These are phyloP conservation scores for Saturnispora serradocipensis DNA, from an alignment of 805 yeast genomes.

Conservation along the genomic window DNA sequence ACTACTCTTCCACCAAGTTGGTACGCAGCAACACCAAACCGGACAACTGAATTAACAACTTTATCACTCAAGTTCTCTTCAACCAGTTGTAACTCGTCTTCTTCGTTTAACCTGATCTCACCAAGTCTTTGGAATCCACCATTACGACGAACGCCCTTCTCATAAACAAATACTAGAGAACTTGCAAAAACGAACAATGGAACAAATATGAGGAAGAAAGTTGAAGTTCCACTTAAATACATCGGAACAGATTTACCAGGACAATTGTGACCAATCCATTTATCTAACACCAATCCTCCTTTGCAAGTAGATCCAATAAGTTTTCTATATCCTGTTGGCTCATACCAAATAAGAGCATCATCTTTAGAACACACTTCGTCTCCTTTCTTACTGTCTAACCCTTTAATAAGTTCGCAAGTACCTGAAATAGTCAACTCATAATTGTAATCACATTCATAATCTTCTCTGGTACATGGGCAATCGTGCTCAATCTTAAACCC, in stretches of 20 bases:
- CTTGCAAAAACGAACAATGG: constrained; percentile 47
- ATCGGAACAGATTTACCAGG: constrained; percentile 74
- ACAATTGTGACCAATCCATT: constrained; percentile 60
- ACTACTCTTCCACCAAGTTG: constrained; percentile 11
- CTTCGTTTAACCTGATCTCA: constrained; percentile 76
- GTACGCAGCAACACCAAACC: constrained; percentile 39
- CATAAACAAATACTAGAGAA: constrained; percentile 64
- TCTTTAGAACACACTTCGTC: constrained; percentile 48
- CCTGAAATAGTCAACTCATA: constrained; percentile 64
- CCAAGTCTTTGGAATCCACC: constrained; percentile 76
- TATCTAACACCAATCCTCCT: constrained; percentile 69
- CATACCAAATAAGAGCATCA: constrained; percentile 59
- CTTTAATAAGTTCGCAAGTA: constrained; percentile 76
- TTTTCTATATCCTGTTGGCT: constrained; percentile 87
- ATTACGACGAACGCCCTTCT: constrained; percentile 68
- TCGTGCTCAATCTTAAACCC: constrained; percentile 51
- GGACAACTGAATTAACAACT: constrained; percentile 49
- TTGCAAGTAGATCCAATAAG: constrained; percentile 79
- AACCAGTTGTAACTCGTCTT: constrained; percentile 40
- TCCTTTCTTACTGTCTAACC: constrained; percentile 59
- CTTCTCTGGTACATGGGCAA: constrained; percentile 80
- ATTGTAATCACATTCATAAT: constrained; percentile 91
- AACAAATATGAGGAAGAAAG: constrained; percentile 44
- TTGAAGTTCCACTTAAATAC: constrained; percentile 43
- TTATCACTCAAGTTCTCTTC: constrained; percentile 56